Evolutionary conservation across 208 protist species (phyloP).

Genomic region (Leptomonas pyrrhocoris): DNA sequence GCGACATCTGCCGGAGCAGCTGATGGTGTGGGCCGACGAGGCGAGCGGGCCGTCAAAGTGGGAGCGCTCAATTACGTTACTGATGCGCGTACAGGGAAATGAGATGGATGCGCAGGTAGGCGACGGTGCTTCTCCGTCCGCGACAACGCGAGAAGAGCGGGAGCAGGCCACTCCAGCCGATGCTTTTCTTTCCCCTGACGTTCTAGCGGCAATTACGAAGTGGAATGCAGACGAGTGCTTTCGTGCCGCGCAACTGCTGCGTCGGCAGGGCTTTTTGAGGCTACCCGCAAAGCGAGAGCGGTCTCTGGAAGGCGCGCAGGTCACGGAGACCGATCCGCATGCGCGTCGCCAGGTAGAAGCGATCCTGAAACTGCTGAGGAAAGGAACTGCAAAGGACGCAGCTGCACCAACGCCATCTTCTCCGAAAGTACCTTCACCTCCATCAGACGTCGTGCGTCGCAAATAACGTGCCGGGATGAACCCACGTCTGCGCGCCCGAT

Average conservation of each 20-base stretch:
- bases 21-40: constrained; percentile 67
- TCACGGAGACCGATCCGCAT: not conserved
- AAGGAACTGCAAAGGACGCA: not conserved
- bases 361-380: constrained; percentile 17
- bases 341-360: constrained; percentile 18
- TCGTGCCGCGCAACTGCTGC: constrained; percentile 26
- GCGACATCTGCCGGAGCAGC: constrained; percentile 49
- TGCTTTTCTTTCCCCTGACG: constrained; percentile 6
- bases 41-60: constrained; percentile 22
- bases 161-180: not conserved
- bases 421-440: not conserved
- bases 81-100: constrained; percentile 5
- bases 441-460: too few species aligned
- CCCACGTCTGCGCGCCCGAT: too few species aligned
- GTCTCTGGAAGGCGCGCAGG: constrained; percentile 1
- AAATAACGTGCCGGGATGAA: too few species aligned
- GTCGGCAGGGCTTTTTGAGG: constrained; percentile 23
- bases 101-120: not conserved
- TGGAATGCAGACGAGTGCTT: constrained; percentile 31
- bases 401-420: not conserved
- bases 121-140: not conserved
- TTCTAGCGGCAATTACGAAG: constrained; percentile 9
- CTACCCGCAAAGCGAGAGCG: not conserved
- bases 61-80: constrained; percentile 17
- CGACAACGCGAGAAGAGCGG: not conserved